Base-by-base conservation (phyloP, 179 eudicot species). In the Beta lomatogona region DNA sequence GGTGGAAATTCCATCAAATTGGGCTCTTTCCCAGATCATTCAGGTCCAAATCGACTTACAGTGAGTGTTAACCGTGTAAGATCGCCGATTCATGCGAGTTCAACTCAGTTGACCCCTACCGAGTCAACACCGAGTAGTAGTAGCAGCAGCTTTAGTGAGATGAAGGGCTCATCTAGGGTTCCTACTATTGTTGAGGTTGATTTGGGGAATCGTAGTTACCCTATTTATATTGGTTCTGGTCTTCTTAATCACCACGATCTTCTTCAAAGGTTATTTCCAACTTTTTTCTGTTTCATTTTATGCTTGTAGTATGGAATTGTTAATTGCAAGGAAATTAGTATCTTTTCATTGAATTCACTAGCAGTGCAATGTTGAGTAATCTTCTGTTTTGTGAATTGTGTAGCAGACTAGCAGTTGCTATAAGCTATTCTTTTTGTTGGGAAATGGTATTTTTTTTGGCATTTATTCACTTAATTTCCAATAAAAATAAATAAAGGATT, bases 131-230 rank as follows among this genome's bases (percentile, higher is more conserved):
- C 41, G 41, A 83, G 82, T 41, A 28, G 80, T 54, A 58, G 64
- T 58, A n/a, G 28, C 28, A 25, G 28, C 28, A 25, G 21, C n/a
- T 58, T n/a, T 4, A 58, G 67, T 45, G 59, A 16, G n/a, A 46
- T 66, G 77, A 73, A 71, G 41, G 65, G 28, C 53, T 79, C 85
- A 4, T 81, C 90, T 44, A 71, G 82, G 53, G 88, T 50, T 77
- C 90, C 91, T n/a, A 86, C 90, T 3, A 78, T 86, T 54, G 99
- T 96, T 5, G 93, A 96, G 1, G 97, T 94, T 21, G 91, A 91
- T 83, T 89, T 96, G 87, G 98, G 97, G 3, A 75, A 92, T 46
- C 92, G 99, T 68, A 96, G 97, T 83, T 96, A 96, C 86, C 99
- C 99, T 31, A 96, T 96, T 81, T 96, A 94, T 81, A 96, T 96